These are phyloP conservation scores for Neonectria sp. DNA, from an alignment of 2,329 filamentous ascomycete genomes.

Conservation along the genomic window DNA sequence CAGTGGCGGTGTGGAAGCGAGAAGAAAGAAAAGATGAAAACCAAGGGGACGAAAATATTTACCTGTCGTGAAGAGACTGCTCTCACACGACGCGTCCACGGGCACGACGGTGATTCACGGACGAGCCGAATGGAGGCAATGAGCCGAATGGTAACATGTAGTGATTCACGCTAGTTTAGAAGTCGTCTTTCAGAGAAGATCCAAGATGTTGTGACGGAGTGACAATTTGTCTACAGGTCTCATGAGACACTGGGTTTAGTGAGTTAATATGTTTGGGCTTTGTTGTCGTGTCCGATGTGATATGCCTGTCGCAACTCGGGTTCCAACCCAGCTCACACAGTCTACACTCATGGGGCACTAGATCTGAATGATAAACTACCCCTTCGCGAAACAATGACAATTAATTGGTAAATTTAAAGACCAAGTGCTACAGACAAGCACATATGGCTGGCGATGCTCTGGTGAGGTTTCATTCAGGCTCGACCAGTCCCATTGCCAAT, in stretches of 20 bases:
- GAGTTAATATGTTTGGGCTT: neutral
- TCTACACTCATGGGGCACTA: too few relatives aligned
- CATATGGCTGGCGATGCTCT: too few relatives aligned
- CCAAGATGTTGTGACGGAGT: neutral
- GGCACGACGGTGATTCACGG: neutral
- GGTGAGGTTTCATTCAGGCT: too few relatives aligned
- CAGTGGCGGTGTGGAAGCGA: neutral
- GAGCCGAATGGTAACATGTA: neutral
- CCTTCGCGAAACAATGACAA: too few relatives aligned
- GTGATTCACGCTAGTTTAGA: neutral
- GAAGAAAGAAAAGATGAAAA: neutral
- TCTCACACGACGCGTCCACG: neutral
- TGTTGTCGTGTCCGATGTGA: neutral
- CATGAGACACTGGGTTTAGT: neutral
- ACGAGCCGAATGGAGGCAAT: neutral
- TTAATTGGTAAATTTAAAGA: neutral
- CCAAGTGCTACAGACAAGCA: too few relatives aligned
- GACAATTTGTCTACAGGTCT: neutral
- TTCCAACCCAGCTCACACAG: too few relatives aligned
- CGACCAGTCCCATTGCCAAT: too few relatives aligned
- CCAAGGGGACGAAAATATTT: neutral
- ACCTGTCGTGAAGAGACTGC: neutral
- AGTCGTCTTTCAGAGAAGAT: neutral
- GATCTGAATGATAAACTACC: too few relatives aligned
- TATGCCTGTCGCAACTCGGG: neutral